Evolutionary conservation across 2,329 filamentous ascomycete genomes (phyloP).

Genomic region (Colletotrichum aenigma): DNA sequence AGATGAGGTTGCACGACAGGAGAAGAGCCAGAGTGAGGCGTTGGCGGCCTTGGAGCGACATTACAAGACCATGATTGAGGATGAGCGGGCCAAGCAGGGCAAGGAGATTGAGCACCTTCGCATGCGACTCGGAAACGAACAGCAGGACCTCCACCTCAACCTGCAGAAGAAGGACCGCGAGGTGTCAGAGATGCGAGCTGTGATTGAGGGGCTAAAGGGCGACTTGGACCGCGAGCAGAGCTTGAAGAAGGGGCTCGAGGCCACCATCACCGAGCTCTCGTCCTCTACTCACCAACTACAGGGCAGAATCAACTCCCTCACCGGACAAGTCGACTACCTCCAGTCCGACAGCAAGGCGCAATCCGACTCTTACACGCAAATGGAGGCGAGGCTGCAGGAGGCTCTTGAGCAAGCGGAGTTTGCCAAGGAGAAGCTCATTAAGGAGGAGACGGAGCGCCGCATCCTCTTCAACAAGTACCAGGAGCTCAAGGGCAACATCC

Average conservation of each 20-base stretch:
- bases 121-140: slow-evolving; percentile 53
- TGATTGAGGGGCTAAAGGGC: slow-evolving; percentile 49
- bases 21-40: slow-evolving; percentile 70
- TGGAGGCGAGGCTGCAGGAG: slow-evolving; percentile 81
- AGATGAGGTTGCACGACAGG: slow-evolving; percentile 61
- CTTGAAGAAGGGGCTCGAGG: slow-evolving; percentile 58
- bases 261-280: slow-evolving; percentile 61
- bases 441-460: slow-evolving; percentile 87
- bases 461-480: slow-evolving; percentile 98
- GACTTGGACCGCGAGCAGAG: slow-evolving; percentile 68
- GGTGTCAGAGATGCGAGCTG: slow-evolving; percentile 50
- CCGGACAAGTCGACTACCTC: slow-evolving; percentile 85
- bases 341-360: slow-evolving; percentile 91
- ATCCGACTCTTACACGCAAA: slow-evolving; percentile 81
- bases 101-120: slow-evolving; percentile 72
- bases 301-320: slow-evolving; percentile 74
- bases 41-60: slow-evolving; percentile 67
- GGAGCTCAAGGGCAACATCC: slow-evolving; percentile 96
- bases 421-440: slow-evolving; percentile 81
- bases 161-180: slow-evolving; percentile 60
- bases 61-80: slow-evolving; percentile 68
- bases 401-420: slow-evolving; percentile 72
- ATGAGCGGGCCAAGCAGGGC: slow-evolving; percentile 61
- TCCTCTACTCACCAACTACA: slow-evolving; percentile 72
- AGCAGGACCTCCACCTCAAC: slow-evolving; percentile 52